Base-by-base conservation (phyloP, 176 grass and related monocot species). In the Chrysopogon serrulatus region DNA sequence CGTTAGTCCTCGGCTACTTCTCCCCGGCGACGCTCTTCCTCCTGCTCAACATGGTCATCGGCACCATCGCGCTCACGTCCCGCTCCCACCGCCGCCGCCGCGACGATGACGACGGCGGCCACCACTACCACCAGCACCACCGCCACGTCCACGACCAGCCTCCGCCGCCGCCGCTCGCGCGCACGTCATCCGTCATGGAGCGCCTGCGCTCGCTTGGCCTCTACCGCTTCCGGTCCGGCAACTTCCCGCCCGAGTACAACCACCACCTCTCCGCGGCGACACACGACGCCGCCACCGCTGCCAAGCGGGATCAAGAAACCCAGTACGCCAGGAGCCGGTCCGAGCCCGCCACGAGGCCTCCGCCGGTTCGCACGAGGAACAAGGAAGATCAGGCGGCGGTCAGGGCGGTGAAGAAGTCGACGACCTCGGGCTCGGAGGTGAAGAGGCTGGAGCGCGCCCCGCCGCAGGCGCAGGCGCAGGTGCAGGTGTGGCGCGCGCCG, bases 21-120 rank as follows among this genome's bases (percentile, higher is more conserved):
- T 86, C 90, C 43, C 90, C 92, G 10, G 67, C 79, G n/a, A 90
- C 44, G n/a, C 92, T 98, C 28, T 98, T 98, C 84, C 17, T 98
- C 44, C 66, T 98, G 11, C 84, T 95, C 65, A 98, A 98, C 85
- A 26, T 93, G 35, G 92, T 95, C 80, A 90, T 98, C 86, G 89
- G 82, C 76, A 95, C 92, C 82, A 98, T 98, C 91, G 84, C 88
- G 54, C 80, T 98, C 81, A 91, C 89, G 45, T 95, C 92, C 47
- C 87, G 79, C 21, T 75, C 43, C 41, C 84, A 78, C 57, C 84
- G 62, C 39, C 66, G 10, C 68, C 67, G 43, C 76, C 30, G 17
- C 65, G 69, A 37, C 26, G 37, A 69, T 16, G 37, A 80, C 34
- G 23, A 27, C 73, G 26, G 3, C 41, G 30, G 8, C 34, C 16